These are phyloP conservation scores for Adansonia grandidieri DNA, from an alignment of 441 rosid species.

Conservation along the genomic window DNA sequence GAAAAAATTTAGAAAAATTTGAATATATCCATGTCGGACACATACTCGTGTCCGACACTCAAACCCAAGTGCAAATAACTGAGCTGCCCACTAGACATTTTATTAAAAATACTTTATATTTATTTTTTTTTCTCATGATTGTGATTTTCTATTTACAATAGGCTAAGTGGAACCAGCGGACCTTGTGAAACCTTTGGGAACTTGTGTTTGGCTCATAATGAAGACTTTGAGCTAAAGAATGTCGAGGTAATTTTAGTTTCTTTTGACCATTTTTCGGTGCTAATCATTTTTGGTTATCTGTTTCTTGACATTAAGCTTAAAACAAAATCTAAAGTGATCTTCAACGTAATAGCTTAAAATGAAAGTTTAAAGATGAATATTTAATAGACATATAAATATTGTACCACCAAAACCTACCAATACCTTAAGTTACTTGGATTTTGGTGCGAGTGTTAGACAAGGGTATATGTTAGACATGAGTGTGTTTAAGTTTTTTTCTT, in stretches of 20 bases:
- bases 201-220: conserved; percentile 72
- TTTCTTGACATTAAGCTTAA: background rate
- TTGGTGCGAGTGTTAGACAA: too few relatives aligned
- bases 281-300: background rate
- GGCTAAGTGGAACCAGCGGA: conserved; percentile 88
- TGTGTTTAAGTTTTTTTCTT: too few relatives aligned
- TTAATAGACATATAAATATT: background rate
- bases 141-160: conserved; percentile 36
- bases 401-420: background rate
- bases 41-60: too few relatives aligned
- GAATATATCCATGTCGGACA: too few relatives aligned
- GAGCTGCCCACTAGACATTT: background rate
- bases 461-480: too few relatives aligned
- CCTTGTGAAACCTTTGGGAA: conserved; percentile 85
- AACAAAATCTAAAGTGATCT: background rate
- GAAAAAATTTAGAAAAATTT: too few relatives aligned
- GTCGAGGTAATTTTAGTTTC: conserved; percentile 68
- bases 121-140: background rate
- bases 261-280: background rate
- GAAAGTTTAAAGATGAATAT: background rate
- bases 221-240: conserved; percentile 72
- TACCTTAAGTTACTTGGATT: too few relatives aligned
- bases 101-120: background rate
- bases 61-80: too few relatives aligned
- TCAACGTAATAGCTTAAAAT: background rate